A percentile compares a stretch with the other conserved stretches of the same genome.
Evolutionary conservation across 2,329 filamentous ascomycete species (phyloP).

Genomic region (Aureobasidium melanogenum): DNA sequence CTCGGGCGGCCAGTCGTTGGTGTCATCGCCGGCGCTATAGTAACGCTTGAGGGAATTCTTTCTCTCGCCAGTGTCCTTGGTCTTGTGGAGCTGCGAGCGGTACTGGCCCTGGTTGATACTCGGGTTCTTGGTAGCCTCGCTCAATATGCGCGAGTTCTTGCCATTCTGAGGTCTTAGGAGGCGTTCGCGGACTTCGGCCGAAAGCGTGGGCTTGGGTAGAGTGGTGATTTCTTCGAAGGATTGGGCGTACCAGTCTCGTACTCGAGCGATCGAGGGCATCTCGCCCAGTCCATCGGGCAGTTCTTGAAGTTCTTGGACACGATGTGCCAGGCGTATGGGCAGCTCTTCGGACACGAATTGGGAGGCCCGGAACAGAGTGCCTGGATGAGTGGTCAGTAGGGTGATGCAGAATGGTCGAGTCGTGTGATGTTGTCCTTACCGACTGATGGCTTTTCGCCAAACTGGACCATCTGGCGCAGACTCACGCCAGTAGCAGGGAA

Average conservation of each 20-base stretch:
- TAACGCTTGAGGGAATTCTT: constrained; percentile 56
- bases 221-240: constrained; percentile 98
- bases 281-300: constrained; percentile 93
- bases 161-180: constrained; percentile 60
- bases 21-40: constrained; percentile 78
- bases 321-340: constrained; percentile 90
- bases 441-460: constrained; percentile 83
- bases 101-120: constrained; percentile 82
- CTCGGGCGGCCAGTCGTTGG: constrained; percentile 84
- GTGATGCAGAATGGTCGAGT: background rate
- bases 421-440: constrained; percentile 26
- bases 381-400: constrained; percentile 35
- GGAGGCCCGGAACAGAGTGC: constrained; percentile 91
- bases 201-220: constrained; percentile 67
- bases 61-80: constrained; percentile 41
- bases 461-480: constrained; percentile 97
- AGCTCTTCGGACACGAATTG: constrained; percentile 98
- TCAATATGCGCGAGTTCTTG: constrained; percentile 58
- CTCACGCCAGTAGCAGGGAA: constrained; percentile 96
- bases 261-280: constrained; percentile 92
- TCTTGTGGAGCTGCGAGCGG: constrained; percentile 46
- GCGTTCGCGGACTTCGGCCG: constrained; percentile 65
- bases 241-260: constrained; percentile 98
- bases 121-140: constrained; percentile 80
- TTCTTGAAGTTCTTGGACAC: constrained; percentile 86